Percentiles rank a stretch among this genome's conserved stretches.
Conservation (phyloP, 179 eudicot genomes). For the Pouteria campechiana region DNA sequence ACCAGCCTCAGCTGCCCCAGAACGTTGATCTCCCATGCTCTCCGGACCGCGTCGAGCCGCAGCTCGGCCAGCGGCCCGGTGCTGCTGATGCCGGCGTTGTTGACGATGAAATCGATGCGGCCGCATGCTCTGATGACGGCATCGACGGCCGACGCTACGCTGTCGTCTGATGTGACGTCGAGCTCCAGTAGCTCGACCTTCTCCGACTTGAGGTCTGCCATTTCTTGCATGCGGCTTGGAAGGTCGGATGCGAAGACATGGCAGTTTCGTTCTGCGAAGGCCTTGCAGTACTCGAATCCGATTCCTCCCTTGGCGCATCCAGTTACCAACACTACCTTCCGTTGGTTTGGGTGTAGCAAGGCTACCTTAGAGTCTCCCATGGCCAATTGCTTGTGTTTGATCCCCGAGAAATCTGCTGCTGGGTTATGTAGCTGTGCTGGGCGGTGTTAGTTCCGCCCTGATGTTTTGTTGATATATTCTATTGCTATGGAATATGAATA, state of each 20-base stretch:
- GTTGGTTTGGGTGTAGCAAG: too few relatives aligned
- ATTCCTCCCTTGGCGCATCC: conserved; percentile 40
- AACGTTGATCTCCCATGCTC: conserved; percentile 26
- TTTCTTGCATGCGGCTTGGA: conserved; percentile 7
- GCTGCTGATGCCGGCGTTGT: conserved; percentile 30
- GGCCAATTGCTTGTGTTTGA: too few relatives aligned
- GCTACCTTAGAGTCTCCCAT: too few relatives aligned
- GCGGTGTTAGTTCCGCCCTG: too few relatives aligned
- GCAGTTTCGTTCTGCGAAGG: conserved; percentile 28
- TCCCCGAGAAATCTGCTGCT: too few relatives aligned
- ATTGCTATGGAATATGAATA: too few relatives aligned
- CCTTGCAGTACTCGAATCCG: conserved; percentile 38
- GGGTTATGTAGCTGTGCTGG: too few relatives aligned
- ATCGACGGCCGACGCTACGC: conserved; percentile 13
- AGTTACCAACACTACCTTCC: conserved; percentile 28
- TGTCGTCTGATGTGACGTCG: conserved; percentile 27
- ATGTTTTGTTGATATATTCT: too few relatives aligned
- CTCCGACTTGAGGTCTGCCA: conserved; percentile 10
- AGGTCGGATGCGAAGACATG: conserved; percentile 28
- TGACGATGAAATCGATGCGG: conserved; percentile 20
- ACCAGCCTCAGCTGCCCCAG: conserved; percentile 33
- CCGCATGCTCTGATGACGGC: conserved; percentile 16
- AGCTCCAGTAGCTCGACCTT: conserved; percentile 23
- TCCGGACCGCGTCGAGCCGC: conserved; percentile 13
- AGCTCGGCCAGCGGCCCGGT: conserved; percentile 29